phyloP scores from a whole-genome alignment of 2,329 filamentous ascomycete genomes.

The Myriosclerotinia scirpicola region DNA sequence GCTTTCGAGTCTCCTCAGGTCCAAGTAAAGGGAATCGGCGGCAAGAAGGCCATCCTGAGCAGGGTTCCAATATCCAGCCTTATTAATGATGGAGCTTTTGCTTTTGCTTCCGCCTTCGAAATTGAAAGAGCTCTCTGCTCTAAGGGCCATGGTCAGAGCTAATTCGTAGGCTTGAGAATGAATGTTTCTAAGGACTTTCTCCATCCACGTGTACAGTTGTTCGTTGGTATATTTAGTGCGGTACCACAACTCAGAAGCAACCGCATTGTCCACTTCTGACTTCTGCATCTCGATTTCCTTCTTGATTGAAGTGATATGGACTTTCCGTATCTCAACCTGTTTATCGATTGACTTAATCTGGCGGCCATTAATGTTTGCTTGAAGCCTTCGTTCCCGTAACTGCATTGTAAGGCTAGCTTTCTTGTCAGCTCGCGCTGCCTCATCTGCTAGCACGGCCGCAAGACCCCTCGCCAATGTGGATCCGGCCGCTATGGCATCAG shows the following conservation, averaged over 20 bases:
- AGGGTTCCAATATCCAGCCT: conserved; percentile 10
- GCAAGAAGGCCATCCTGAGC: conserved; percentile 22
- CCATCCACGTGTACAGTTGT: conserved; percentile 12
- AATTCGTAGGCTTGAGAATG: conserved; percentile 2
- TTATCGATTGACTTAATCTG: conserved; percentile 14
- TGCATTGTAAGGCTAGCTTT: conserved; percentile 10
- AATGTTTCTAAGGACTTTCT: background rate
- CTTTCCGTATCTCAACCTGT: background rate
- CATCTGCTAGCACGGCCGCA: background rate
- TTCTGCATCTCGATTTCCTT: conserved; percentile 7
- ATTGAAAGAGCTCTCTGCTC: conserved; percentile 6
- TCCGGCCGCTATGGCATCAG: background rate
- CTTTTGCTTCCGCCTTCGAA: conserved; percentile 2
- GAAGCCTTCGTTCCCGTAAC: conserved; percentile 8
- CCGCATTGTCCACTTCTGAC: background rate
- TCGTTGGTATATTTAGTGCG: conserved; percentile 5
- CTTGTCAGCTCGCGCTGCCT: conserved; percentile 7
- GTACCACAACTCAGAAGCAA: background rate
- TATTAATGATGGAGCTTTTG: background rate
- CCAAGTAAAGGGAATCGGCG: conserved; percentile 16
- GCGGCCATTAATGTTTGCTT: conserved; percentile 7
- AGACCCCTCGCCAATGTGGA: background rate
- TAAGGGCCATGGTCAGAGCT: background rate
- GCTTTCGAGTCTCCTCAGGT: conserved; percentile 12
- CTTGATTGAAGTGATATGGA: background rate